Percentiles rank a stretch among this genome's conserved stretches.
Evolutionary conservation across 768 basidiomycete genomes (phyloP).

Genomic region (Leccinum imitatum): DNA sequence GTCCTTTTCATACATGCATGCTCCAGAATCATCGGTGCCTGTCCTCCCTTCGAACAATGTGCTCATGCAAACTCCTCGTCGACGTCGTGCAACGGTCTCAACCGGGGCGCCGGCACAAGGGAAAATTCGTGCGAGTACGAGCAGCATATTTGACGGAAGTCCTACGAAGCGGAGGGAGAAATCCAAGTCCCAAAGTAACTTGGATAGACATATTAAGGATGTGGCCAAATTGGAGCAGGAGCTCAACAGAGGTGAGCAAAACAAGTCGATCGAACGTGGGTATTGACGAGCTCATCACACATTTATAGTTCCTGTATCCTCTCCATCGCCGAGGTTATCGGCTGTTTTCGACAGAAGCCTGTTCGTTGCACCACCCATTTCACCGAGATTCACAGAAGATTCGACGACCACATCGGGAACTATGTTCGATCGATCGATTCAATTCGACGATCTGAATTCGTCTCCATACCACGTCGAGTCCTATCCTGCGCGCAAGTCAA

Average conservation of each 20-base stretch:
- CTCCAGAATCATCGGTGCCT: slow-evolving; percentile 22
- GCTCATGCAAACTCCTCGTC: slow-evolving; percentile 35
- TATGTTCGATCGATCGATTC: slow-evolving; percentile 11
- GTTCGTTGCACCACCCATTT: slow-evolving; percentile 57
- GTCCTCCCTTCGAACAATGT: slow-evolving; percentile 18
- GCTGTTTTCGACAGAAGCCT: slow-evolving; percentile 66
- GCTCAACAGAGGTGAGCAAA: slow-evolving; percentile 55
- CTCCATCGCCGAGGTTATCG: slow-evolving; percentile 55
- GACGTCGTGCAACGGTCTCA: slow-evolving; percentile 65
- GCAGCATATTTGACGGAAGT: slow-evolving; percentile 42
- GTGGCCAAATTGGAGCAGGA: slow-evolving; percentile 64
- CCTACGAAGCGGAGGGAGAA: slow-evolving; percentile 68
- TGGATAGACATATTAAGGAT: slow-evolving; percentile 67
- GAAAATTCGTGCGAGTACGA: slow-evolving; percentile 12
- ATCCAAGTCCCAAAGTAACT: slow-evolving; percentile 62
- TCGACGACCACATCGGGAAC: slow-evolving; percentile 28
- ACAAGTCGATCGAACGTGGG: background rate
- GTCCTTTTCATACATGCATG: slow-evolving; percentile 25
- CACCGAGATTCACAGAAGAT: slow-evolving; percentile 39
- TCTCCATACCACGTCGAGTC: slow-evolving; percentile 67
- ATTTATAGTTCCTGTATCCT: slow-evolving; percentile 33
- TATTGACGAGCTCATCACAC: slow-evolving; percentile 4
- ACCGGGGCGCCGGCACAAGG: slow-evolving; percentile 55
- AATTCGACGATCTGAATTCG: slow-evolving; percentile 49
- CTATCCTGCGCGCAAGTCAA: slow-evolving; percentile 51